Conservation (phyloP, 2,329 filamentous ascomycete species). For the Botryotinia convoluta region DNA sequence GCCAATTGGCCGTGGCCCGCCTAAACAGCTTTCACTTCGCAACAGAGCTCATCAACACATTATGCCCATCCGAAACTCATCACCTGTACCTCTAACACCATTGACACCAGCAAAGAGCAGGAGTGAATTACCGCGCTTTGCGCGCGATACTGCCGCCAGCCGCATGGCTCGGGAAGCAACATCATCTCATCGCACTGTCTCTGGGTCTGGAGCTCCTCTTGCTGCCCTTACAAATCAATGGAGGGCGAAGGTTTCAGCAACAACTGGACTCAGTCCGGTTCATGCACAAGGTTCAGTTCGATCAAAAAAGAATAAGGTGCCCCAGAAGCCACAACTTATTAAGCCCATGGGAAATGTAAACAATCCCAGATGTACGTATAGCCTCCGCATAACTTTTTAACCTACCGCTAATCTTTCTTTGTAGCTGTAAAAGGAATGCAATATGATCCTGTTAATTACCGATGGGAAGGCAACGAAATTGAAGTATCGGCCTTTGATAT, state of each 20-base stretch:
- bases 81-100: conserved; percentile 57
- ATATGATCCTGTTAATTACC: conserved; percentile 82
- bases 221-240: conserved; percentile 46
- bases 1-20: conserved; percentile 65
- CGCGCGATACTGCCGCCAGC: conserved; percentile 63
- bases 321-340: conserved; percentile 82
- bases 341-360: conserved; percentile 75
- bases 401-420: not conserved
- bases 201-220: conserved; percentile 47
- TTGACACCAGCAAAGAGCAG: conserved; percentile 42
- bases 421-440: conserved; percentile 90
- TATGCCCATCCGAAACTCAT: conserved; percentile 51
- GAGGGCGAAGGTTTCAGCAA: conserved; percentile 39
- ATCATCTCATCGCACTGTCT: conserved; percentile 57
- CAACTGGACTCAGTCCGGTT: conserved; percentile 45
- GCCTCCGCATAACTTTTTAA: not conserved
- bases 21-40: conserved; percentile 57
- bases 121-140: conserved; percentile 59
- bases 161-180: conserved; percentile 62
- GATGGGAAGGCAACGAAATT: conserved; percentile 97
- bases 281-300: conserved; percentile 47
- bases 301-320: conserved; percentile 54
- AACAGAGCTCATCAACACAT: conserved; percentile 57
- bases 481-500: conserved; percentile 75
- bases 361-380: conserved; percentile 74